A percentile compares a stretch with the other conserved stretches of the same genome.
These are phyloP conservation scores for Cyclospora cayetanensis DNA, from an alignment of 169 alveolate species.

Conservation along the genomic window DNA sequence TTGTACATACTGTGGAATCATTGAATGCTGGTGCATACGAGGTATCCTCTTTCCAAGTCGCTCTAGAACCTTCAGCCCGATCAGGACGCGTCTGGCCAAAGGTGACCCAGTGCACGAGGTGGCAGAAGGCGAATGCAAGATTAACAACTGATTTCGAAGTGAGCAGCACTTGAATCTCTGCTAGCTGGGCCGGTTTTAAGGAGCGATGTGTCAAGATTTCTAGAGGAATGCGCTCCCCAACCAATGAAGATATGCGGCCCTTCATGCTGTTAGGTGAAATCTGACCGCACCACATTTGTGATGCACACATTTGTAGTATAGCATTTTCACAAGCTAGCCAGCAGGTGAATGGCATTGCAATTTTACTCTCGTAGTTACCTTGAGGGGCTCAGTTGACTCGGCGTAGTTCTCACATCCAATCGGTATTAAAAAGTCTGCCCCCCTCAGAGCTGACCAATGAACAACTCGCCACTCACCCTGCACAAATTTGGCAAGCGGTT, in stretches of 20 bases:
- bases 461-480: constrained; percentile 55
- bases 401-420: constrained; percentile 1
- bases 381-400: constrained; percentile 22
- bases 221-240: constrained; percentile 48
- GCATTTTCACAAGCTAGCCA: too few relatives aligned
- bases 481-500: not conserved
- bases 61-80: not conserved
- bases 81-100: constrained; percentile 54
- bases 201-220: constrained; percentile 43
- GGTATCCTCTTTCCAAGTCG: too few relatives aligned
- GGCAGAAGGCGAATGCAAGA: constrained; percentile 40
- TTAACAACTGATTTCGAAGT: not conserved
- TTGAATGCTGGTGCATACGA: too few relatives aligned
- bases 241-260: constrained; percentile 3
- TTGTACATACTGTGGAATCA: too few relatives aligned
- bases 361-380: not conserved
- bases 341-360: not conserved
- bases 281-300: constrained; percentile 15
- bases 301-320: not conserved
- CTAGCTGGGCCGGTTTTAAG: constrained; percentile 42
- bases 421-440: constrained; percentile 50
- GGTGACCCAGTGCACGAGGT: constrained; percentile 54
- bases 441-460: constrained; percentile 54
- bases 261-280: constrained; percentile 14
- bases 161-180: constrained; percentile 54